Base-by-base conservation (phyloP, 768 basidiomycete genomes). In the Fomitopsis serialis region DNA sequence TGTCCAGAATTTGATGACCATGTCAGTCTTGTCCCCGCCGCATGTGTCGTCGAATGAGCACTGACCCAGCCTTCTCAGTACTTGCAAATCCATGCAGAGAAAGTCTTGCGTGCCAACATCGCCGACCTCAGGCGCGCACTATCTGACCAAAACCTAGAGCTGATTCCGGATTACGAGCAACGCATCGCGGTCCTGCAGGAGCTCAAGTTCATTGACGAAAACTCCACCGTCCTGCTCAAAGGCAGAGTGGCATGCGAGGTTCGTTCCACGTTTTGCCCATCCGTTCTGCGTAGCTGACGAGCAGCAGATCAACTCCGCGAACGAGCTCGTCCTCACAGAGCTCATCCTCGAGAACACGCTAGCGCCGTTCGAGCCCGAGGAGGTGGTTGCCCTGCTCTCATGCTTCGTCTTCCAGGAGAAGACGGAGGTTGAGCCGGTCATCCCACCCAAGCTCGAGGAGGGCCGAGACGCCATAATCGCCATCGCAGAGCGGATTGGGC, bases 341-440 rank as follows among this genome's bases (percentile, higher is more conserved):
- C 81, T 99, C 48, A 96, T 99, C 52, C 78, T 98, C 48, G 97
- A 99, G 64, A 99, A 99, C 64, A 89, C 90, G 0, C 75, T 98
- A 25, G 92, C 92, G 6, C 74, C 75, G 13, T 98, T 91, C 66
- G 93, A 93, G 44, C 92, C 97, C 0, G 92, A 93, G 68, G 97
- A 98, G 71, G 92, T 96, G 48, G 97, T 96, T 37, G 95, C 97
- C 2, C 78, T 99, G 24, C 78, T 99, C 5, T 98, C 96, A 3
- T 90, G 90, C 64, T 98, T 99, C 66, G 88, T 99, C 40, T 99
- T 99, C 70, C 97, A 98, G 68, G 97, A 99, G 67, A 98, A 97
- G 73, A 93, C 94, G 13, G 93, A 97, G 8, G 76, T 84, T 8
- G 92, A 95, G 60, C 95, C 97, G 21, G 68, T 78, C 2, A 77